Conservation (phyloP, 192 early-diverging fungal genomes). For the Entomortierella parvispora region DNA sequence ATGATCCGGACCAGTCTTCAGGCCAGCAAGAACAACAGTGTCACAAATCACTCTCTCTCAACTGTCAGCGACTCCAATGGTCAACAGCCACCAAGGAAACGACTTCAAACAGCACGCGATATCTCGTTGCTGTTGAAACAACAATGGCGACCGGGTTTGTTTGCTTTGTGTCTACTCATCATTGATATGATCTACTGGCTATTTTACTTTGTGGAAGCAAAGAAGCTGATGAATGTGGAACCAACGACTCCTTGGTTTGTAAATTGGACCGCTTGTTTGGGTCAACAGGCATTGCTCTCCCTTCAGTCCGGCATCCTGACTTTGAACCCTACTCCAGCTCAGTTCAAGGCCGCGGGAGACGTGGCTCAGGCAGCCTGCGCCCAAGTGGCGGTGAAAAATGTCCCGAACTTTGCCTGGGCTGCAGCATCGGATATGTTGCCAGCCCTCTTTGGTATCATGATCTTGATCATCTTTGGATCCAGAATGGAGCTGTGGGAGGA, state of each 20-base stretch:
- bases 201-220: conserved; percentile 30
- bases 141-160: conserved; percentile 38
- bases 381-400: conserved; percentile 5
- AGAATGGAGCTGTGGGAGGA: conserved; percentile 44
- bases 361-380: conserved; percentile 17
- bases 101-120: conserved; percentile 32
- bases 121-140: conserved; percentile 31
- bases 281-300: background rate
- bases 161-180: conserved; percentile 25
- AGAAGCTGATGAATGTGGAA: conserved; percentile 7
- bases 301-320: conserved; percentile 1
- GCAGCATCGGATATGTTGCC: conserved; percentile 19
- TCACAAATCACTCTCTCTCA: background rate
- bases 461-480: conserved; percentile 34
- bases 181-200: conserved; percentile 43
- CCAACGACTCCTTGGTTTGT: conserved; percentile 15
- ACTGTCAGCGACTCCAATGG: background rate
- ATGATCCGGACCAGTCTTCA: conserved; percentile 21
- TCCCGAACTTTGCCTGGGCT: conserved; percentile 24
- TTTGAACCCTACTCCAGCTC: background rate
- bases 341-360: conserved; percentile 11
- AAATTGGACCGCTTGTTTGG: conserved; percentile 11
- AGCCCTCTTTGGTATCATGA: conserved; percentile 10
- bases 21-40: background rate
- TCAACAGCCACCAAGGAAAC: background rate